These are phyloP conservation scores for Dictyostelium citrinum DNA, from an alignment of 78 protist genomes.

Conservation along the genomic window DNA sequence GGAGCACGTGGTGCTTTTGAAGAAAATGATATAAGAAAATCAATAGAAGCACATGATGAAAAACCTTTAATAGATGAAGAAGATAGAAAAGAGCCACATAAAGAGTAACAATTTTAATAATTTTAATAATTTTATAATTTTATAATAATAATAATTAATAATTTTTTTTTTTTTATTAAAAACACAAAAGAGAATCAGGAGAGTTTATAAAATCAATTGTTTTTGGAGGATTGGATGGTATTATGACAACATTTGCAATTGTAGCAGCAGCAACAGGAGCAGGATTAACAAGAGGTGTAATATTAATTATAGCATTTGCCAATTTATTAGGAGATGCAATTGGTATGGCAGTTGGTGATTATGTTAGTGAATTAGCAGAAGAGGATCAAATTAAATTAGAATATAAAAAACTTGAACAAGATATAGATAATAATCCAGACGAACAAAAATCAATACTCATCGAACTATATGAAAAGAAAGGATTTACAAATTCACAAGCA, in stretches of 20 bases:
- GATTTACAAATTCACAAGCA: slow-evolving; percentile 81
- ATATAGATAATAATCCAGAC: slow-evolving; percentile 74
- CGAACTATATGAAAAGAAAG: slow-evolving; percentile 82
- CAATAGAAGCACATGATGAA: slow-evolving; percentile 26
- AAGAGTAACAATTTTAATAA: slow-evolving; percentile 20
- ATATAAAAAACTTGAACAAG: slow-evolving; percentile 74
- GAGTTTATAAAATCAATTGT: slow-evolving; percentile 82
- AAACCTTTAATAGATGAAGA: slow-evolving; percentile 16
- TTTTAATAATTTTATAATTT: background rate
- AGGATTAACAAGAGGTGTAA: slow-evolving; percentile 49
- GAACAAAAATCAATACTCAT: slow-evolving; percentile 75
- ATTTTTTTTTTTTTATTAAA: background rate
- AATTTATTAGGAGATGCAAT: slow-evolving; percentile 89
- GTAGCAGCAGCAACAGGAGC: slow-evolving; percentile 90
- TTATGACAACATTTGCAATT: slow-evolving; percentile 89
- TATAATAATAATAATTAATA: background rate
- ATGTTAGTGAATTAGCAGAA: slow-evolving; percentile 83
- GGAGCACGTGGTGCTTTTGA: slow-evolving; percentile 46
- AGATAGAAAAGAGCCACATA: slow-evolving; percentile 71
- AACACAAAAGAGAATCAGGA: slow-evolving; percentile 62
- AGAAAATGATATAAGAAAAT: slow-evolving; percentile 23
- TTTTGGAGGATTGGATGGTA: slow-evolving; percentile 93
- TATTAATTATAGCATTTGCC: slow-evolving; percentile 89
- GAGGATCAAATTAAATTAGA: slow-evolving; percentile 59
- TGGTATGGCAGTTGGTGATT: slow-evolving; percentile 93